Percentiles rank a stretch among this genome's conserved stretches.
Conservation (phyloP, 192 early-diverging fungal species). For the Allomyces javanicus region DNA sequence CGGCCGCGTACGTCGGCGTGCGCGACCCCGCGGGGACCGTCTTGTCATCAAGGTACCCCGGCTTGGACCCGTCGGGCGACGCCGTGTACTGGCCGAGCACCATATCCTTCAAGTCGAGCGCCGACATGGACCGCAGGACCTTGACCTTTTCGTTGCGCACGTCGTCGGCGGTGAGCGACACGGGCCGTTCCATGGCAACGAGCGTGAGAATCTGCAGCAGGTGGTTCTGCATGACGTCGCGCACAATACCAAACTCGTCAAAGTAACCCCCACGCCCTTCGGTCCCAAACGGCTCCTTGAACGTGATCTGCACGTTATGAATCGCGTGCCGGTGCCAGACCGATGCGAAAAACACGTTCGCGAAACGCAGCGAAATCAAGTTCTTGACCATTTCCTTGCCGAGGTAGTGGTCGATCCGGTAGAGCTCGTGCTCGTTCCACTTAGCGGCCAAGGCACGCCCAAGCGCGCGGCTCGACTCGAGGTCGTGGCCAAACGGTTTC, state of each 20-base stretch:
- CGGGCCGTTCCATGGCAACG: conserved; percentile 86
- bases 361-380: conserved; percentile 79
- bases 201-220: conserved; percentile 82
- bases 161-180: conserved; percentile 68
- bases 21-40: conserved; percentile 66
- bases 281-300: conserved; percentile 94
- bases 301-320: conserved; percentile 88
- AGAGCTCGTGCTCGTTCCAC: conserved; percentile 85
- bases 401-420: conserved; percentile 96
- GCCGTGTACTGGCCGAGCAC: conserved; percentile 79
- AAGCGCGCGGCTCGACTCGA: conserved; percentile 58
- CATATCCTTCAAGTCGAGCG: conserved; percentile 59
- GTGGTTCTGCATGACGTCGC: conserved; percentile 90
- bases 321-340: conserved; percentile 81
- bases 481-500: conserved; percentile 93
- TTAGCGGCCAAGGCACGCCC: conserved; percentile 45
- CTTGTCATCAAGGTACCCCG: conserved; percentile 85
- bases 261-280: conserved; percentile 85
- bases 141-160: conserved; percentile 92
- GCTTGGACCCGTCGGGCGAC: conserved; percentile 54
- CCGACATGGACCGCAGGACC: conserved; percentile 61
- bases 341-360: conserved; percentile 81
- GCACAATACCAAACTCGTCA: conserved; percentile 96
- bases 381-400: conserved; percentile 99
- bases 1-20: conserved; percentile 80